Percentiles rank a stretch among this genome's conserved stretches.
Conservation (phyloP, 305 asterid species). For the Fraxinus angustifolia region DNA sequence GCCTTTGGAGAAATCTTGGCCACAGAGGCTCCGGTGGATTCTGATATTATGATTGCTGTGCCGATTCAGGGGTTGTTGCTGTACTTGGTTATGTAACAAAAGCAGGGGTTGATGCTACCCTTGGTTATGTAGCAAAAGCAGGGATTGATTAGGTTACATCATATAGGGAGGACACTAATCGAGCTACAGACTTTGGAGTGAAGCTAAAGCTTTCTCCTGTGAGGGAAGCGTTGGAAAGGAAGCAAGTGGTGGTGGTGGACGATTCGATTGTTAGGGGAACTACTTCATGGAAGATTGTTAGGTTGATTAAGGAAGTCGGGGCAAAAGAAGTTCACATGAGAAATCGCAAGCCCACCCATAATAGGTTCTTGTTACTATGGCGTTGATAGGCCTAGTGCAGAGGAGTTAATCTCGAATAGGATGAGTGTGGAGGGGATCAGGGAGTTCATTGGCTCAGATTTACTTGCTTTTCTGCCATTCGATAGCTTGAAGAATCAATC, state of each 20-base stretch:
- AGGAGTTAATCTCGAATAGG: constrained; percentile 67
- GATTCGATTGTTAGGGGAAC: constrained; percentile 93
- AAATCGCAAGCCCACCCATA: constrained; percentile 57
- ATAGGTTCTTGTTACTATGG: constrained; percentile 58
- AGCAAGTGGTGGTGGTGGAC: constrained; percentile 88
- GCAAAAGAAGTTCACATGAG: constrained; percentile 76
- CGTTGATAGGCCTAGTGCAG: constrained; percentile 45
- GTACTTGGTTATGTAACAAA: constrained; percentile 60
- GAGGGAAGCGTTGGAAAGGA: constrained; percentile 75
- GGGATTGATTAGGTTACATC: constrained; percentile 79
- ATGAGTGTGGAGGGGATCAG: constrained; percentile 70
- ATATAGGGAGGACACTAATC: constrained; percentile 78
- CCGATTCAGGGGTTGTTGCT: constrained; percentile 67
- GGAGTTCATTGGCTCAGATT: constrained; percentile 61
- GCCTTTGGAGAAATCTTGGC: constrained; percentile 53
- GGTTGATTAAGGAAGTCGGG: constrained; percentile 67
- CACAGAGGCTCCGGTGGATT: constrained; percentile 48
- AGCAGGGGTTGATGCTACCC: too few species aligned
- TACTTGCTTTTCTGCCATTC: constrained; percentile 40
- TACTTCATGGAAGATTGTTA: constrained; percentile 79
- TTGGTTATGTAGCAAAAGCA: background rate
- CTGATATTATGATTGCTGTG: constrained; percentile 60
- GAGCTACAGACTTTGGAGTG: constrained; percentile 63
- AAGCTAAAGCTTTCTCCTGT: constrained; percentile 83
- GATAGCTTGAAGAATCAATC: constrained; percentile 33